Percentiles rank a stretch among this genome's conserved stretches.
These are phyloP conservation scores for Calonectria pseudoreteaudii DNA, from an alignment of 2,329 filamentous ascomycete species.

Conservation along the genomic window DNA sequence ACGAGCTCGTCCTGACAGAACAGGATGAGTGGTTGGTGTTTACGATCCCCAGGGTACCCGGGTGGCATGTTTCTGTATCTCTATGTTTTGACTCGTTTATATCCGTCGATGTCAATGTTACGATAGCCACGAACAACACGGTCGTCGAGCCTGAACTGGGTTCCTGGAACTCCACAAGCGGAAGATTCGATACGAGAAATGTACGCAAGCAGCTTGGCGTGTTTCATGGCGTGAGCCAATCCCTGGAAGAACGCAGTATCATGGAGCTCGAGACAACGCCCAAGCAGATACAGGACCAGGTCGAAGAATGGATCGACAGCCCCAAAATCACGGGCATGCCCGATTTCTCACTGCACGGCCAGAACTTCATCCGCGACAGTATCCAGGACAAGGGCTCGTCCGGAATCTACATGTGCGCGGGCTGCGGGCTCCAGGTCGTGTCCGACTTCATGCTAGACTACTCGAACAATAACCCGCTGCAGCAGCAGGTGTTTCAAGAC, in stretches of 20 bases:
- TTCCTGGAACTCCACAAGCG: not conserved
- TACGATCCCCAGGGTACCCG: not conserved
- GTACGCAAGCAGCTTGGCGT: conserved; percentile 9
- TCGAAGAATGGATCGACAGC: conserved; percentile 3
- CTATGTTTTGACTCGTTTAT: conserved; percentile 16
- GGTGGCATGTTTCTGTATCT: conserved; percentile 8
- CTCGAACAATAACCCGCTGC: conserved; percentile 1
- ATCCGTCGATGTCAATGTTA: conserved; percentile 9
- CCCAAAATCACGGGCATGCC: not conserved
- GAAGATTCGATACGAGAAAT: not conserved
- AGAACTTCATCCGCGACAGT: conserved; percentile 5
- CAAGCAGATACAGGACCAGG: not conserved
- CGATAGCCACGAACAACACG: not conserved
- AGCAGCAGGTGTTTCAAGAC: conserved; percentile 10
- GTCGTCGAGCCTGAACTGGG: not conserved
- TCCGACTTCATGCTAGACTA: not conserved
- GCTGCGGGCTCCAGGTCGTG: not conserved
- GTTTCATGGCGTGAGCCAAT: not conserved
- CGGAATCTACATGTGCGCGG: conserved; percentile 5
- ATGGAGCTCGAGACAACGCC: not conserved
- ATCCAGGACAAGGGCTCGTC: not conserved
- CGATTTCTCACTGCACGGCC: not conserved
- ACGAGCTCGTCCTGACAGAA: not conserved
- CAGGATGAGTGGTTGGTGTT: conserved; percentile 13
- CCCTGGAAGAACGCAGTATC: not conserved